These are phyloP conservation scores for Schizosaccharomyces japonicus DNA, from an alignment of 805 yeast genomes.

Conservation along the genomic window DNA sequence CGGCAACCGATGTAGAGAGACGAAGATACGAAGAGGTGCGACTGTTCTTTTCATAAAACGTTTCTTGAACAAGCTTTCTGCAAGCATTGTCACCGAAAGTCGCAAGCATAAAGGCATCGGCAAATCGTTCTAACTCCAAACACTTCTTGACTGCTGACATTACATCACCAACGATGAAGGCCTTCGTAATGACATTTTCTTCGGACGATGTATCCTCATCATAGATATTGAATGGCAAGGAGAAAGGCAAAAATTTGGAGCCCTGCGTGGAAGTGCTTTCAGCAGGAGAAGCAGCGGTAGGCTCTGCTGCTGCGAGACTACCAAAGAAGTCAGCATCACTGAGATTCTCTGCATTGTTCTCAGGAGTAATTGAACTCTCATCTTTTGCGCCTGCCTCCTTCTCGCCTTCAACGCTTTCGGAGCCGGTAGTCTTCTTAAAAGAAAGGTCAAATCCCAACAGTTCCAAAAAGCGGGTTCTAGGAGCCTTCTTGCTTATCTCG, in stretches of 20 bases:
- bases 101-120: slow-evolving; percentile 68
- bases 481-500: background rate
- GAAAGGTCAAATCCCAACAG: background rate
- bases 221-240: slow-evolving; percentile 16
- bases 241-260: background rate
- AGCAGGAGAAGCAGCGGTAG: background rate
- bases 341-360: background rate
- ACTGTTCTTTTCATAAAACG: slow-evolving; percentile 43
- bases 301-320: background rate
- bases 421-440: background rate
- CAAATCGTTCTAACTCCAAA: slow-evolving; percentile 34
- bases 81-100: slow-evolving; percentile 30
- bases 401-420: background rate
- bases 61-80: slow-evolving; percentile 37
- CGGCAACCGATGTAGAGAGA: slow-evolving; percentile 36
- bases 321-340: background rate
- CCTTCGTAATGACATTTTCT: slow-evolving; percentile 24
- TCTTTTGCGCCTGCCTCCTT: background rate
- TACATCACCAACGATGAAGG: slow-evolving; percentile 37
- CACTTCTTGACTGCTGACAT: slow-evolving; percentile 45
- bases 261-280: background rate
- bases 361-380: background rate
- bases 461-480: background rate
- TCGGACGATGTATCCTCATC: slow-evolving; percentile 20
- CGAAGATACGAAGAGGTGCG: slow-evolving; percentile 39